phyloP scores from a whole-genome alignment of 331 rosid species.

The Malus hybrid region DNA sequence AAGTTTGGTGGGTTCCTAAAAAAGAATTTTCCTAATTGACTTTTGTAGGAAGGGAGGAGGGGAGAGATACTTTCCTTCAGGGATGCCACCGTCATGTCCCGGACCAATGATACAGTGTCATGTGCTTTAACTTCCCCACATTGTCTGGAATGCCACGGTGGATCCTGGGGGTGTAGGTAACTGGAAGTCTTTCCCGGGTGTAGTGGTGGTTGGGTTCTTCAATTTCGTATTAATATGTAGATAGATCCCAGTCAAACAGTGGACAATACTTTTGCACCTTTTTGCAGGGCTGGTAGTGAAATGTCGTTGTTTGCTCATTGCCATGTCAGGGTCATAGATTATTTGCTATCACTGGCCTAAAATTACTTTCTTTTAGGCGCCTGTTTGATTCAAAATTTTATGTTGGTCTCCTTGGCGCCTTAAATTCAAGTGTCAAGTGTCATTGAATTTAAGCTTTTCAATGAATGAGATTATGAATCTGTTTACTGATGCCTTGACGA shows the following conservation, averaged over 20 bases:
- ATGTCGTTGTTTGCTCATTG: conserved; percentile 27
- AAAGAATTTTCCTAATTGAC: conserved; percentile 12
- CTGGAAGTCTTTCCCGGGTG: too few relatives aligned
- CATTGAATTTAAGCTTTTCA: background rate
- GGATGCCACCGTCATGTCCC: too few relatives aligned
- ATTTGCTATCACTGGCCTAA: background rate
- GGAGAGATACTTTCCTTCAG: background rate
- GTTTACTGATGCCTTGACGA: too few relatives aligned
- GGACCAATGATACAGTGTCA: too few relatives aligned
- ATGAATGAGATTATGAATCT: too few relatives aligned
- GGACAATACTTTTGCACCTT: background rate
- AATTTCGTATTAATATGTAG: too few relatives aligned
- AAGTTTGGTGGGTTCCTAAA: conserved; percentile 8
- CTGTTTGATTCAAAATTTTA: conserved; percentile 17
- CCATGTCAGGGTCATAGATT: conserved; percentile 8
- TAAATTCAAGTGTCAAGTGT: background rate
- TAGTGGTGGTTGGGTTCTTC: too few relatives aligned
- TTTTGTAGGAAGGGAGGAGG: background rate
- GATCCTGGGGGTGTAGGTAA: too few relatives aligned
- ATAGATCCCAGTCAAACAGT: too few relatives aligned
- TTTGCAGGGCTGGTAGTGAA: conserved; percentile 3
- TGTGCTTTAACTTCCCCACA: too few relatives aligned
- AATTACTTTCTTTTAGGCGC: conserved; percentile 11
- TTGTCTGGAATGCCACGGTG: too few relatives aligned
- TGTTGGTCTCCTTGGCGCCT: conserved; percentile 20